phyloP scores from a whole-genome alignment of 495 filamentous ascomycete species.

The Antarctomyces pellizariae region DNA sequence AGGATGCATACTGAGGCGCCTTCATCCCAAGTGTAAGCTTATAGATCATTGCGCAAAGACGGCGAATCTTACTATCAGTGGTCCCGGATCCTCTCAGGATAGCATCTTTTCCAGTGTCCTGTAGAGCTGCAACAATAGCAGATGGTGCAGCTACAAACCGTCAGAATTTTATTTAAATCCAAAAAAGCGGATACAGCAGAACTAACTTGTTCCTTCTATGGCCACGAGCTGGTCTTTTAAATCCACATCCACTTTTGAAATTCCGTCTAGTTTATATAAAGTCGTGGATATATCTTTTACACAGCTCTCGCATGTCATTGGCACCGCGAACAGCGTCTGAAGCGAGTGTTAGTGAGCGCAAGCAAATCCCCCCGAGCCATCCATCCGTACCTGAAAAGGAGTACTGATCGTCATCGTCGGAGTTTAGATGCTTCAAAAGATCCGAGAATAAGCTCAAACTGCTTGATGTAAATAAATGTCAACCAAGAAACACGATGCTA shows the following conservation, averaged over 20 bases:
- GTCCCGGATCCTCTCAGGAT: slow-evolving; percentile 77
- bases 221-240: slow-evolving; percentile 42
- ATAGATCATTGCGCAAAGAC: not conserved
- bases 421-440: too few relatives aligned
- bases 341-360: slow-evolving; percentile 2
- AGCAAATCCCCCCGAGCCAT: too few relatives aligned
- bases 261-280: slow-evolving; percentile 47
- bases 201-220: slow-evolving; percentile 40
- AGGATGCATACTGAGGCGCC: slow-evolving; percentile 90
- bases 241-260: slow-evolving; percentile 41
- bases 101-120: slow-evolving; percentile 75
- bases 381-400: slow-evolving; percentile 7
- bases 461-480: too few relatives aligned
- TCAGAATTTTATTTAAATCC: slow-evolving; percentile 3
- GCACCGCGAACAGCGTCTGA: slow-evolving; percentile 85
- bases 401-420: slow-evolving; percentile 6
- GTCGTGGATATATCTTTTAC: slow-evolving; percentile 61
- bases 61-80: slow-evolving; percentile 42
- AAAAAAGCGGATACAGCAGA: not conserved
- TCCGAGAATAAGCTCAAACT: too few relatives aligned
- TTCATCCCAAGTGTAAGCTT: slow-evolving; percentile 13
- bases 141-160: slow-evolving; percentile 45
- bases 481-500: too few relatives aligned
- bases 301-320: slow-evolving; percentile 73
- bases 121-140: slow-evolving; percentile 67